These are phyloP conservation scores for Cnidoscolus chayamansa DNA, from an alignment of 441 rosid species.

Conservation along the genomic window DNA sequence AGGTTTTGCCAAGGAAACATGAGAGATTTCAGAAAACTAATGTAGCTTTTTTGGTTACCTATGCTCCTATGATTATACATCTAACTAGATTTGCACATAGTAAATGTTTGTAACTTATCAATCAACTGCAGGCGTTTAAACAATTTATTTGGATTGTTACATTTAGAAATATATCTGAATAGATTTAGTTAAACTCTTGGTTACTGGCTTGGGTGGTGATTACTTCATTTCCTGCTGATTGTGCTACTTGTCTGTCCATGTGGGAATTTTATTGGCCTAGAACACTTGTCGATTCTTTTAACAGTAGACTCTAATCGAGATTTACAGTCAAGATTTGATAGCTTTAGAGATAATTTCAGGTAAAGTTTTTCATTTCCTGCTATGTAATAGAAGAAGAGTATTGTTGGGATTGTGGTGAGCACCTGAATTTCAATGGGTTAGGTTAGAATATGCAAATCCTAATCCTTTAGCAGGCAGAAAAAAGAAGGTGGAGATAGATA, in stretches of 20 bases:
- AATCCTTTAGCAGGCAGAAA: background rate
- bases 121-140: slow-evolving; percentile 1
- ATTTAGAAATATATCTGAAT: slow-evolving; percentile 9
- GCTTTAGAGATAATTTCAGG: too few species aligned
- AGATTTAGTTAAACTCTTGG: slow-evolving; percentile 7
- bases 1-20: slow-evolving; percentile 20
- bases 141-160: slow-evolving; percentile 9
- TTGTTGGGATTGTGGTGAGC: too few species aligned
- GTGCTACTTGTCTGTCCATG: background rate
- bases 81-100: slow-evolving; percentile 33
- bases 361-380: too few species aligned
- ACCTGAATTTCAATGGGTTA: too few species aligned
- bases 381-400: too few species aligned
- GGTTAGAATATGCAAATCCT: too few species aligned
- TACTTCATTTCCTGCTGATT: background rate
- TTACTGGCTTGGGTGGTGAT: background rate
- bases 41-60: slow-evolving; percentile 9
- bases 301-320: too few species aligned
- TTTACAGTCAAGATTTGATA: too few species aligned
- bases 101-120: slow-evolving; percentile 16
- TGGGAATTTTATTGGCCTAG: background rate
- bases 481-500: background rate
- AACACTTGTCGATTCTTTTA: too few species aligned
- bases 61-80: slow-evolving; percentile 15
- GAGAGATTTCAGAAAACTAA: background rate